Conservation (phyloP, 306 rosid genomes). For the Inga leiocalycina region DNA sequence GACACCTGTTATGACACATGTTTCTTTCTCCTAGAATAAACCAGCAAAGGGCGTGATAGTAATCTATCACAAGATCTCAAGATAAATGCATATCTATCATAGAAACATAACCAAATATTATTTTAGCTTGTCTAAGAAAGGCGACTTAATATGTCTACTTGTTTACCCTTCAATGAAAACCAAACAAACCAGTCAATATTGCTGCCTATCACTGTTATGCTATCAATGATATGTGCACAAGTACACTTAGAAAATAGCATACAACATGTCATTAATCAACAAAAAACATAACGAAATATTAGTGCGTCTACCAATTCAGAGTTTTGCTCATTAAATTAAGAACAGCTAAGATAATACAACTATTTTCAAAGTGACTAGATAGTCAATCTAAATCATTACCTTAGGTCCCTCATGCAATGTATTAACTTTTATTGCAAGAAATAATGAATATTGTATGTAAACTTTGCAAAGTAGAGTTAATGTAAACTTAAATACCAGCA, state of each 20-base stretch:
- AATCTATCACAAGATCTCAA: not conserved
- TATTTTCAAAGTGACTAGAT: not conserved
- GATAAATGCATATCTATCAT: conserved; percentile 3
- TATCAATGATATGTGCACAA: not conserved
- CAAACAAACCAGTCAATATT: too few relatives aligned
- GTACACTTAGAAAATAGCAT: not conserved
- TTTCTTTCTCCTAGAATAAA: too few relatives aligned
- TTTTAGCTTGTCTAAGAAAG: conserved; percentile 10
- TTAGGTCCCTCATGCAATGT: not conserved
- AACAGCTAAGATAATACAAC: not conserved
- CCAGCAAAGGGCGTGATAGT: too few relatives aligned
- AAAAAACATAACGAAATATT: not conserved
- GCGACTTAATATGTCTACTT: not conserved
- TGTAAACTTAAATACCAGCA: not conserved
- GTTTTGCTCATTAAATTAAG: not conserved
- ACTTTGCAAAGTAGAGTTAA: not conserved
- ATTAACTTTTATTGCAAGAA: not conserved
- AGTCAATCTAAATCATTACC: not conserved
- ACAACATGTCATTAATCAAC: too few relatives aligned
- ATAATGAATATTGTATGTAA: not conserved
- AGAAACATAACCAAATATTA: conserved; percentile 9
- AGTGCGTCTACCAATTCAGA: not conserved
- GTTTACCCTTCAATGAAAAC: too few relatives aligned
- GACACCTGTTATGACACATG: too few relatives aligned
- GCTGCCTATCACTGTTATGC: too few relatives aligned